phyloP scores from a whole-genome alignment of 163 green algal species.

The Scenedesmus sp. region DNA sequence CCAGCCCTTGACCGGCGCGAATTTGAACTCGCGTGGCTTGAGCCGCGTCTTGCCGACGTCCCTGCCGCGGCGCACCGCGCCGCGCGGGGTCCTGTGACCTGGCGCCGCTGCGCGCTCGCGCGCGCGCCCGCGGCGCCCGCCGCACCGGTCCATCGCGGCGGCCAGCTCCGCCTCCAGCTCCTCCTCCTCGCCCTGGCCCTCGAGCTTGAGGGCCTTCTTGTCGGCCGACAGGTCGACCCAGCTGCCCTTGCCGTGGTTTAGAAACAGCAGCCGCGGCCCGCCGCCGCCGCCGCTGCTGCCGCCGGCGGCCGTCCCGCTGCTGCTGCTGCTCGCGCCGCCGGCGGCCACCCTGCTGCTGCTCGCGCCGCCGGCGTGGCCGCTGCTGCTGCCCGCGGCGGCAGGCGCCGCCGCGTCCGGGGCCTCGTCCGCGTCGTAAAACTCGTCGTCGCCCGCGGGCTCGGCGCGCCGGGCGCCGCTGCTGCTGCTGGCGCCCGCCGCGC shows the following conservation, averaged over 20 bases:
- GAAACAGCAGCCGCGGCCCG: constrained; percentile 44
- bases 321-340: background rate
- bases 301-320: background rate
- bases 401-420: no score
- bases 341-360: background rate
- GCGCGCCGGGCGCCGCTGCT: background rate
- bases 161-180: constrained; percentile 26
- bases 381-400: no score
- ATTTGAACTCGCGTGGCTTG: constrained; percentile 58
- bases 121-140: background rate
- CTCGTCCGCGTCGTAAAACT: constrained; percentile 9
- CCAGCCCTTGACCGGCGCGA: constrained; percentile 69
- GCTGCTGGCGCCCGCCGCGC: background rate
- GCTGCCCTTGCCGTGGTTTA: constrained; percentile 50
- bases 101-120: background rate
- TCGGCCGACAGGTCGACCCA: constrained; percentile 61
- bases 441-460: constrained; percentile 11
- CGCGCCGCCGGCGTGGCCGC: background rate
- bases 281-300: constrained; percentile 40
- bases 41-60: constrained; percentile 51
- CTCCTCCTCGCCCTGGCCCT: constrained; percentile 26
- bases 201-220: constrained; percentile 31
- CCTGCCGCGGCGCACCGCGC: no score
- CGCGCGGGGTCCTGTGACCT: background rate
- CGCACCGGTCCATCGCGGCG: constrained; percentile 38